Percentiles rank a stretch among this genome's conserved stretches.
Conservation (phyloP, 805 yeast species). For the Yarrowia keelungensis region DNA sequence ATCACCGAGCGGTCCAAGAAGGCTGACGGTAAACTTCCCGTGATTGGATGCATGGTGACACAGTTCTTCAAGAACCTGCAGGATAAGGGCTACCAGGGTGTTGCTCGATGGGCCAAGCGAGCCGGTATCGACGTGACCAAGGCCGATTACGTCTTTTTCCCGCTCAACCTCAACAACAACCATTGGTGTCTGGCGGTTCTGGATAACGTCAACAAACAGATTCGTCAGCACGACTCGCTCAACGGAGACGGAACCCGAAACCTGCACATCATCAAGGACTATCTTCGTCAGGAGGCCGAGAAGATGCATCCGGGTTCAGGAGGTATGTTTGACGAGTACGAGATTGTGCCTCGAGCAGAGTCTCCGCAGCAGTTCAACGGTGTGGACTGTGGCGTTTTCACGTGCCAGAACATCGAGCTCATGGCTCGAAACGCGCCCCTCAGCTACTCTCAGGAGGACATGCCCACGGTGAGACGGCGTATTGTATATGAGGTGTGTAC, state of each 20-base stretch:
- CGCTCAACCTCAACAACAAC: constrained; percentile 80
- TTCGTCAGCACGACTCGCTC: constrained; percentile 81
- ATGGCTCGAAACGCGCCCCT: constrained; percentile 60
- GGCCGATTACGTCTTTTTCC: constrained; percentile 73
- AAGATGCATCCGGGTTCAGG: constrained; percentile 55
- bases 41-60: constrained; percentile 65
- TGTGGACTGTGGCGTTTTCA: constrained; percentile 92
- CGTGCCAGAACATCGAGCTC: constrained; percentile 76
- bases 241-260: constrained; percentile 52
- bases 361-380: constrained; percentile 92
- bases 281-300: constrained; percentile 71
- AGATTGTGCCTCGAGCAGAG: constrained; percentile 47
- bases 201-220: constrained; percentile 63
- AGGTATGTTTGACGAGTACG: constrained; percentile 47
- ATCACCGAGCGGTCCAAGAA: constrained; percentile 56
- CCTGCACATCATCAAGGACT: constrained; percentile 60
- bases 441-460: constrained; percentile 69
- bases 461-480: constrained; percentile 67
- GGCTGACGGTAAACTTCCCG: constrained; percentile 12
- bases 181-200: constrained; percentile 94
- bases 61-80: constrained; percentile 82
- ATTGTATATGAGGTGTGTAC: constrained; percentile 64
- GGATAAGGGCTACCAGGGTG: constrained; percentile 77
- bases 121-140: constrained; percentile 70
- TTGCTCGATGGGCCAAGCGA: constrained; percentile 82